These are phyloP conservation scores for Coemansia sp. DNA, from an alignment of 192 early-diverging fungal species.

Conservation along the genomic window DNA sequence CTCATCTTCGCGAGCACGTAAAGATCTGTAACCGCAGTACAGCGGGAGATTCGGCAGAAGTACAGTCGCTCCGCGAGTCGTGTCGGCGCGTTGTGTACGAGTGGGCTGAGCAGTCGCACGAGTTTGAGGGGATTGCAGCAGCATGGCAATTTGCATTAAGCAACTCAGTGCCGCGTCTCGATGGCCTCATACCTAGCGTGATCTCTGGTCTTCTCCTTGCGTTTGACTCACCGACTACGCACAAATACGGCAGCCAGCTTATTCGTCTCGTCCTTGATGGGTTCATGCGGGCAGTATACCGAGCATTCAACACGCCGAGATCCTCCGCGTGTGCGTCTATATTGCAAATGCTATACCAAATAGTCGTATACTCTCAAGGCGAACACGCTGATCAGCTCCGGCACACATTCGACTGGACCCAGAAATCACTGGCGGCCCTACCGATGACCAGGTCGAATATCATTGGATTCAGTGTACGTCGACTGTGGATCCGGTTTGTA, in stretches of 20 bases:
- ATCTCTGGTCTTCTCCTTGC: constrained; percentile 21
- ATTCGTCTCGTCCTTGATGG: constrained; percentile 27
- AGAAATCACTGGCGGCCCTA: constrained; percentile 19
- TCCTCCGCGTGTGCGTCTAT: constrained; percentile 34
- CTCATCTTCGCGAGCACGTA: constrained; percentile 48
- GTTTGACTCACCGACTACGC: constrained; percentile 24
- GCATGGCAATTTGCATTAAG: constrained; percentile 36
- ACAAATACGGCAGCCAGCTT: constrained; percentile 23
- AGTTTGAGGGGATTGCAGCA: constrained; percentile 15
- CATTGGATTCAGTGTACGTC: constrained; percentile 37
- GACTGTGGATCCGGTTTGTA: constrained; percentile 51
- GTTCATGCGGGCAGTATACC: constrained; percentile 28
- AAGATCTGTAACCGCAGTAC: constrained; percentile 32
- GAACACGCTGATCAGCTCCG: constrained; percentile 38
- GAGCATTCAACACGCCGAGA: constrained; percentile 35
- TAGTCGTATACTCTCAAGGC: constrained; percentile 32
- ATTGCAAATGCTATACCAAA: constrained; percentile 35
- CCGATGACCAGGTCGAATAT: constrained; percentile 20
- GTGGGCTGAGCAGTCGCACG: constrained; percentile 34
- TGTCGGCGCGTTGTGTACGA: constrained; percentile 41
- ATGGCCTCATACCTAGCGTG: constrained; percentile 27
- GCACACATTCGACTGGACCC: constrained; percentile 45
- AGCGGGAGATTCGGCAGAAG: constrained; percentile 1
- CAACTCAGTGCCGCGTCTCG: constrained; percentile 22
- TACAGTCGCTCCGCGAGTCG: constrained; percentile 23